phyloP scores from a whole-genome alignment of 805 yeast species.

The Lipomyces mesembrius region DNA sequence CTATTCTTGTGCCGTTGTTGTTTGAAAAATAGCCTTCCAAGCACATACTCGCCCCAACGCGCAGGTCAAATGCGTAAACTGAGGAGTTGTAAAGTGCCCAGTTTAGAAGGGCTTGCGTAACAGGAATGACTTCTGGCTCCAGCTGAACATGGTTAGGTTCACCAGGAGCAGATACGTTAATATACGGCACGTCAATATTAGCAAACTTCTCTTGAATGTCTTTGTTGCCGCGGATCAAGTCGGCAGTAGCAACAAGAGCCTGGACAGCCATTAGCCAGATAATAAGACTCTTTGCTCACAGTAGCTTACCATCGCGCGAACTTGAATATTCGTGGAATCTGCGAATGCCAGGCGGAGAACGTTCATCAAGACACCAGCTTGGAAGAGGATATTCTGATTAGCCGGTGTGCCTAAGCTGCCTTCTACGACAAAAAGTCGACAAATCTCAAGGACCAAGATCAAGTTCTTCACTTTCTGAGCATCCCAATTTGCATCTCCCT shows the following conservation, averaged over 20 bases:
- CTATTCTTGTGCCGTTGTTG: slow-evolving; percentile 63
- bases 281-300: slow-evolving; percentile 55
- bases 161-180: slow-evolving; percentile 69
- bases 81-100: slow-evolving; percentile 85
- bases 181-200: slow-evolving; percentile 86
- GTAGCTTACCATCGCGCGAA: slow-evolving; percentile 53
- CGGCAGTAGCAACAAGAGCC: slow-evolving; percentile 77
- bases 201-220: slow-evolving; percentile 72
- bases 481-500: slow-evolving; percentile 64
- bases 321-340: slow-evolving; percentile 61
- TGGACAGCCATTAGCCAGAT: slow-evolving; percentile 58
- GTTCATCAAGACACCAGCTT: slow-evolving; percentile 65
- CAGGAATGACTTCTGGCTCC: slow-evolving; percentile 59
- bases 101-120: slow-evolving; percentile 70
- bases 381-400: slow-evolving; percentile 65
- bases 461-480: slow-evolving; percentile 74
- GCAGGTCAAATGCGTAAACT: slow-evolving; percentile 79
- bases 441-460: slow-evolving; percentile 68
- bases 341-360: slow-evolving; percentile 72
- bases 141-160: slow-evolving; percentile 41
- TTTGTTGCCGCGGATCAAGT: slow-evolving; percentile 68
- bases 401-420: slow-evolving; percentile 66
- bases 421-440: slow-evolving; percentile 70
- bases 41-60: slow-evolving; percentile 71
- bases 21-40: slow-evolving; percentile 69